phyloP scores from a whole-genome alignment of 345 rosid species.

The Gossypium arboreum region DNA sequence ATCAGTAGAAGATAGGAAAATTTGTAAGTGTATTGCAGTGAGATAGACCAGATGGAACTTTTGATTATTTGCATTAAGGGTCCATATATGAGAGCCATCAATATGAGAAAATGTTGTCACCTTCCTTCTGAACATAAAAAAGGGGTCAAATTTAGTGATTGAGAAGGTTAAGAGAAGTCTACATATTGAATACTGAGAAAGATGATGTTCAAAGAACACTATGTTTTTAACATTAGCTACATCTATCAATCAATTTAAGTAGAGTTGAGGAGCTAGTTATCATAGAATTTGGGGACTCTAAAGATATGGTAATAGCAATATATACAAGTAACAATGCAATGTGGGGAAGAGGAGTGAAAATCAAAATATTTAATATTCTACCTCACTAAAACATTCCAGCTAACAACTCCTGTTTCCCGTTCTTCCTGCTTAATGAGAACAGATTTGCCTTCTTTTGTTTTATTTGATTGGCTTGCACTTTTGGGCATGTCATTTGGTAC shows the following conservation, averaged over 20 bases:
- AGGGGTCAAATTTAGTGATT: neutral
- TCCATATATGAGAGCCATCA: neutral
- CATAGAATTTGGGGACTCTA: neutral
- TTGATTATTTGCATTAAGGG: neutral
- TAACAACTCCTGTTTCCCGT: slow-evolving; percentile 92
- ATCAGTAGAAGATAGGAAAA: neutral
- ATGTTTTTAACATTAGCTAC: neutral
- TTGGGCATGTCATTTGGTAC: slow-evolving; percentile 36
- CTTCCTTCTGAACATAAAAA: neutral
- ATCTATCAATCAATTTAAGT: neutral
- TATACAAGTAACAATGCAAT: neutral
- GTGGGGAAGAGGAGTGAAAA: neutral
- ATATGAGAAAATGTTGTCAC: neutral
- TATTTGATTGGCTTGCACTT: slow-evolving; percentile 31
- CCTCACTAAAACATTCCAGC: slow-evolving; percentile 73
- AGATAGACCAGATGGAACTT: neutral
- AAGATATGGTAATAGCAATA: neutral
- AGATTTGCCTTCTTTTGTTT: slow-evolving; percentile 69
- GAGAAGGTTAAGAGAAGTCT: neutral
- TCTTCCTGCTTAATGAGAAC: slow-evolving; percentile 96
- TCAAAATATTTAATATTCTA: slow-evolving; percentile 25
- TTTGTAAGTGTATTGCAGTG: neutral
- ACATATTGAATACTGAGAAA: neutral
- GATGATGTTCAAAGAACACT: neutral
- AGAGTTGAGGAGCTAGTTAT: neutral